Base-by-base conservation (phyloP, 2,329 filamentous ascomycete genomes). In the Capronia epimyces region DNA sequence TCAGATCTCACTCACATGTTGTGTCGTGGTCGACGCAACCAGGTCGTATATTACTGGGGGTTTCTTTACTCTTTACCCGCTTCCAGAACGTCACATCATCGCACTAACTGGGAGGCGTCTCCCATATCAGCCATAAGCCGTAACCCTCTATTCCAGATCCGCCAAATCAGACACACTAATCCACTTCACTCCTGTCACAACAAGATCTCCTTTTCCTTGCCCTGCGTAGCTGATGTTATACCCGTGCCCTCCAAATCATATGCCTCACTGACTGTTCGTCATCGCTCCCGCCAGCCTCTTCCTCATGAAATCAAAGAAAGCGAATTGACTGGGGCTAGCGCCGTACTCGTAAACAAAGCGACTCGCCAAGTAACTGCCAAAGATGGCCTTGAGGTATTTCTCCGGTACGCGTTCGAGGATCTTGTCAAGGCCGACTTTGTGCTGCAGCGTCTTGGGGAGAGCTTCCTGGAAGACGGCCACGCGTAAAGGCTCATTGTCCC, bases 311-410 rank as follows among this genome's bases (percentile, higher is more conserved):
- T 95, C 89, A 71, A 95, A 98, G 78, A 98, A 98, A 32, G 91
- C 89, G 74, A 98, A 97, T 65, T 96, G 91, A 74, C 86, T 93
- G 3, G 93, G 90, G 60, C 81, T 84, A 67, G 89, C 90, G 64
- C 93, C 93, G 67, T 91, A 93, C 68, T 95, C 83, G 70, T 98
- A 98, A 34, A 98, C 89, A 68, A 98, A 98, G 37, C 93, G 86
- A 65, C 87, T 94, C 43, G 93, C 91, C 60, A 98, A 77, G 72
- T 91, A 96, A 67, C 87, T 94, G 61, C 93, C 93, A 66, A 98
- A 98, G 67, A 98, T 97, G 59, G 90, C 86, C 60, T 89, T 82
- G 57, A 98, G 80, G 67, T 98, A 98, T 61, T 83, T 85, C 56
- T 95, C 88, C 1, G 93, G 93, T 18, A 98, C 82, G 59, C 93